Base-by-base conservation (phyloP, 331 rosid genomes). In the Quercus lobata region DNA sequence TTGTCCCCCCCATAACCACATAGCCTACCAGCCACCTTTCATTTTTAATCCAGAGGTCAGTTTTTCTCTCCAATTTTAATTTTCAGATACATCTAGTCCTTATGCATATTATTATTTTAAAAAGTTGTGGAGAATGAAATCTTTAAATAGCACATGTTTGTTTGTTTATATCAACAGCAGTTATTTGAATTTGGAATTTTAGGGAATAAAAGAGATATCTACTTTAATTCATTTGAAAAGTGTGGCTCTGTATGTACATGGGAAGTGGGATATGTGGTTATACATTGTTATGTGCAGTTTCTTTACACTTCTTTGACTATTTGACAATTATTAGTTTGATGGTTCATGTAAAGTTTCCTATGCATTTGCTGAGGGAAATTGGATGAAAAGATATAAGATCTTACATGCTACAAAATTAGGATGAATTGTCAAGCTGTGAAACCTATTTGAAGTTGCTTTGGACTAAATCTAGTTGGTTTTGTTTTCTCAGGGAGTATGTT, bases 1-100 rank as follows among this genome's bases (percentile, higher is more conserved):
- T 76, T 41, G 73, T 41, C 78, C 83, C 76, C 82, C 81, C 29
- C 82, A 54, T 63, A 81, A 75, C 72, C 75, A 68, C 35, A 63
- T 24, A 69, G 37, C 83, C 24, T 65, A 68, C 69, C 72, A 53
- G 4, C 81, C 83, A 57, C 66, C 76, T 74, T 79, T 75, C 56
- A 25, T 73, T 61, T 18, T 82, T 78, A 56, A 44, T 57, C 84
- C 74, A 81, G 89, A 87, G 93, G 99, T 95, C 77, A 87, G 85
- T 74, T 54, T 75, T 75, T 71, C 55, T 22, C 35, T 19, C 56
- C 21, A 73, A 37, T 49, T 69, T 73, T 55, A 4, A 58, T 21
- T 73, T 53, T 46, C 62, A 30, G 10, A 19, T 30, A 54, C 56
- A 56, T 62, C 82, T 76, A 58, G 15, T 1, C 63, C 29, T 27